Evolutionary conservation across 768 basidiomycete species (phyloP).

Genomic region (Lepiota brunneoincarnata): DNA sequence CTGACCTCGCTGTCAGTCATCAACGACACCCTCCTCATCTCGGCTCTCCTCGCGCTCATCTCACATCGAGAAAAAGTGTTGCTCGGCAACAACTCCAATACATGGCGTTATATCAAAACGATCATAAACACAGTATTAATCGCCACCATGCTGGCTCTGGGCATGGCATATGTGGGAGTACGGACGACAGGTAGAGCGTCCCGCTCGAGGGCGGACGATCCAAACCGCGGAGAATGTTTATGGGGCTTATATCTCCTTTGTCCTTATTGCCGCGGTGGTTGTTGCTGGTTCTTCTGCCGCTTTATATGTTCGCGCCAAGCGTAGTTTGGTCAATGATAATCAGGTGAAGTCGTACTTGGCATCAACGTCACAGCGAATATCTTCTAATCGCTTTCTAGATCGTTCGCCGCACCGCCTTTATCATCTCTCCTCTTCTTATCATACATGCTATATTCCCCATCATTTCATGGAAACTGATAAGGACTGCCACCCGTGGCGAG

Average conservation of each 20-base stretch:
- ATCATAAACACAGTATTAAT: background rate
- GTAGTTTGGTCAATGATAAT: background rate
- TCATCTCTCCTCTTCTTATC: background rate
- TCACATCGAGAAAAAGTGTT: background rate
- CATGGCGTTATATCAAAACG: background rate
- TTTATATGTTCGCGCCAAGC: conserved; percentile 1
- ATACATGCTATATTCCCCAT: background rate
- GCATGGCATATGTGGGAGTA: background rate
- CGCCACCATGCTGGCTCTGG: background rate
- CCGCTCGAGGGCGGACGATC: background rate
- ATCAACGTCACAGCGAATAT: background rate
- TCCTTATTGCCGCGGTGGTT: background rate
- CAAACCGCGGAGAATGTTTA: background rate
- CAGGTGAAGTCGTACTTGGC: background rate
- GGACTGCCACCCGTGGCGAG: background rate
- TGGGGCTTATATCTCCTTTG: conserved; percentile 1
- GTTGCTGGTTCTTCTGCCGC: background rate
- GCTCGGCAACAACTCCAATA: background rate
- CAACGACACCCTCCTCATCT: background rate
- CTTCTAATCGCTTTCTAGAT: background rate
- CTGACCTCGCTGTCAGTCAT: too few relatives aligned
- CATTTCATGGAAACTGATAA: background rate
- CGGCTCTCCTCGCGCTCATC: background rate
- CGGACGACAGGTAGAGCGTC: background rate
- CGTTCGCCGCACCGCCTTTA: background rate